Conservation (phyloP, 371 early-diverging fungal species). For the Apophysomyces elegans region DNA sequence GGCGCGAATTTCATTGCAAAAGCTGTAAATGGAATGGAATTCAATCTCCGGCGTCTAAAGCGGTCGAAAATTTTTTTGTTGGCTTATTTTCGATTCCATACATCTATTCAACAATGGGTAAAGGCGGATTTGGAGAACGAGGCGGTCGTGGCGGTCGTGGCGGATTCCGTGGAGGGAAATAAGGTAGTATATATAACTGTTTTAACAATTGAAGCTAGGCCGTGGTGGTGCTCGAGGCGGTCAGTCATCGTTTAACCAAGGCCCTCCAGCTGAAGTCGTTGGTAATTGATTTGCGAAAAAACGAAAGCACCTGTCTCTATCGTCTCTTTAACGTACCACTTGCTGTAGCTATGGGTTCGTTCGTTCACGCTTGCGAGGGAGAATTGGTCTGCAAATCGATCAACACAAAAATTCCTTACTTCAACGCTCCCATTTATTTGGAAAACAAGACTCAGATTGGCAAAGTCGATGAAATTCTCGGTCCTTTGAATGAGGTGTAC, state of each 20-base stretch:
- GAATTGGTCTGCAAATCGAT: constrained; percentile 96
- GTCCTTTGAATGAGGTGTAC: constrained; percentile 96
- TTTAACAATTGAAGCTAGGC: constrained; percentile 30
- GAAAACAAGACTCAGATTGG: constrained; percentile 98
- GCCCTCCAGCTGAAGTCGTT: constrained; percentile 81
- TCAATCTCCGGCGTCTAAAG: neutral
- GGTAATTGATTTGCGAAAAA: constrained; percentile 47
- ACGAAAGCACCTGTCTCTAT: no score
- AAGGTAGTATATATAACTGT: neutral
- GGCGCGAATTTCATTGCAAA: no score
- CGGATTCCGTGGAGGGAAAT: constrained; percentile 46
- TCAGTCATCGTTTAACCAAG: constrained; percentile 47
- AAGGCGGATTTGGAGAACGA: constrained; percentile 55
- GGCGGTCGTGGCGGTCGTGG: constrained; percentile 48
- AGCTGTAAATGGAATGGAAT: no score
- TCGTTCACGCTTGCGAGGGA: constrained; percentile 95
- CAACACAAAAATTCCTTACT: constrained; percentile 96
- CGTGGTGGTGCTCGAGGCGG: constrained; percentile 76
- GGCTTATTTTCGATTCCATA: neutral
- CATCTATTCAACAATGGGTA: constrained; percentile 33
- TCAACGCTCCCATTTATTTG: constrained; percentile 97
- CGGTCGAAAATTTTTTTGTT: neutral
- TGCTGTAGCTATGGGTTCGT: constrained; percentile 83
- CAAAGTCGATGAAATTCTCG: constrained; percentile 99
- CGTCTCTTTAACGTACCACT: neutral